These are phyloP conservation scores for Cryoendolithus antarcticus DNA, from an alignment of 2,329 filamentous ascomycete species.

Conservation along the genomic window DNA sequence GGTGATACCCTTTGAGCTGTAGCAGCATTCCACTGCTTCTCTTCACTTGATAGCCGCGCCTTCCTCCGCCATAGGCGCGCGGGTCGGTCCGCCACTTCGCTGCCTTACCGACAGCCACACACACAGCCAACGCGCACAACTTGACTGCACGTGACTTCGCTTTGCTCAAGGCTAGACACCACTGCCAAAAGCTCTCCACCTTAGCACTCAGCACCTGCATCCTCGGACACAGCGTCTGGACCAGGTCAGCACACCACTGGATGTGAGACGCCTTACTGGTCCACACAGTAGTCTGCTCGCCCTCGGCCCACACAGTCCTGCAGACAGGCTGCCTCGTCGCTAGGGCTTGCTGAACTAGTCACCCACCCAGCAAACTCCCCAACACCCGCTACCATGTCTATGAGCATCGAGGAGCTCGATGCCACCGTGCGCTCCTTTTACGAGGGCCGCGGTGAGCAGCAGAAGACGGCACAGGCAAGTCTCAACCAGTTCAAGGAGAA, in stretches of 20 bases:
- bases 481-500: conserved; percentile 99
- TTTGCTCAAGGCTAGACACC: too few relatives aligned
- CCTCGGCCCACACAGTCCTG: conserved; percentile 9
- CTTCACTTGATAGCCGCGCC: too few relatives aligned
- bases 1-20: too few relatives aligned
- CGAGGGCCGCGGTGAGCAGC: conserved; percentile 87
- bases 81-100: too few relatives aligned
- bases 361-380: conserved; percentile 5
- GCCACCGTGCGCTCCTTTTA: conserved; percentile 93
- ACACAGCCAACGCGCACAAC: too few relatives aligned
- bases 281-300: conserved; percentile 1
- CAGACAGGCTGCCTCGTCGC: conserved; percentile 13
- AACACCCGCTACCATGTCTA: conserved; percentile 37
- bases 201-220: background rate
- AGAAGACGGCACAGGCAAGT: conserved; percentile 89
- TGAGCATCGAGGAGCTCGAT: conserved; percentile 88
- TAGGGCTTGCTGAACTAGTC: conserved; percentile 3
- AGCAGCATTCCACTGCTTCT: too few relatives aligned
- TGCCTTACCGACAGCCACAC: too few relatives aligned
- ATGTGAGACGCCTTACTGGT: background rate
- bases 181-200: too few relatives aligned
- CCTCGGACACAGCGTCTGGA: conserved; percentile 2
- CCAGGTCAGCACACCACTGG: background rate
- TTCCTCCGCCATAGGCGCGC: too few relatives aligned
- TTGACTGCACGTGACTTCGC: too few relatives aligned